Evolutionary conservation across 192 early-diverging fungal genomes (phyloP), one percentile per base, ranked within the genome.

Genomic region (Mortierella hygrophila): DNA sequence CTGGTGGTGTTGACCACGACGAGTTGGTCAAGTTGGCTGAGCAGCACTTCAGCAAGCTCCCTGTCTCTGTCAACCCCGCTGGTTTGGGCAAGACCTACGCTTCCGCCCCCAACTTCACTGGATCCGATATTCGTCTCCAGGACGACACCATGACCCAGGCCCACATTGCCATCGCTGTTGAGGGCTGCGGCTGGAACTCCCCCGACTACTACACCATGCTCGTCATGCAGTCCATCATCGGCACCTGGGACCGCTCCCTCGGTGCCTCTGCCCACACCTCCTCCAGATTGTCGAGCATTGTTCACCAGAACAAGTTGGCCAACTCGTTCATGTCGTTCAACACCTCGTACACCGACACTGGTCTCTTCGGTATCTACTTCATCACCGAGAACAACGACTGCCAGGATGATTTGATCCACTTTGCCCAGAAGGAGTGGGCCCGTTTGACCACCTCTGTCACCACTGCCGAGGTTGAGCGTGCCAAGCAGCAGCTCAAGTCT

Each of bases 311-410:
- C 90, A 91, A 94, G 68, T 91, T 99, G 75, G 98, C 97, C 85
- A 99, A 98, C 92, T 98, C 97, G 72, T 99, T 98, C 95, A 97
- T 98, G 96, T 95, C 97, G 71, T 99, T 99, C 93, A 99, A 99
- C 93, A 99, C 98, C 37, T 97, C 97, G 23, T 99, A 99, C 94
- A 94, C 95, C 55, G 98, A 99, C 90, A 99, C 97, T 32, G 98
- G 98, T 57, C 92, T 99, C 69, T 99, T 97, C 91, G 98, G 98
- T 76, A 97, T 98, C 83, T 99, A 99, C 92, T 88, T 97, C 73
- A 93, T 95, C 55, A 94, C 96, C 32, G 96, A 98, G 89, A 95
- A 96, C 90, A 90, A 91, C 79, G 90, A 91, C 79, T 88, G 92
- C 77, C 91, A 99, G 75, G 97, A 98, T 89, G 96, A 98, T 79